These are phyloP conservation scores for Cercospora zeina DNA, from an alignment of 2,329 filamentous ascomycete genomes.

Conservation along the genomic window DNA sequence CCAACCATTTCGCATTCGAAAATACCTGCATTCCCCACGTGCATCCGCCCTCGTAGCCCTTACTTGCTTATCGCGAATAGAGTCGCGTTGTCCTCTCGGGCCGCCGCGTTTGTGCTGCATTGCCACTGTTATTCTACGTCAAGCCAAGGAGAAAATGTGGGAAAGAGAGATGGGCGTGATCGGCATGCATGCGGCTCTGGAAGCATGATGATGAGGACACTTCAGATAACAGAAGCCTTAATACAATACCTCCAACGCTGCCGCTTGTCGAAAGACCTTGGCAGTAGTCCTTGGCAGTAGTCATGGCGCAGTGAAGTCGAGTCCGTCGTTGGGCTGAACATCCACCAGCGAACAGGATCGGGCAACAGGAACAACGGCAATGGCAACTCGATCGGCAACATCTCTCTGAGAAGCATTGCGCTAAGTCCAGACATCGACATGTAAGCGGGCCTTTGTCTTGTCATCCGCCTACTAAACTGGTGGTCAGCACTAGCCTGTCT, in stretches of 20 bases:
- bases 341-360: background rate
- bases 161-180: constrained; percentile 6
- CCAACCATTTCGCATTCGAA: background rate
- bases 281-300: too few relatives aligned
- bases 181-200: background rate
- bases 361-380: constrained; percentile 16
- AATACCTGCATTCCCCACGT: constrained; percentile 1
- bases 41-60: background rate
- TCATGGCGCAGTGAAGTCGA: too few relatives aligned
- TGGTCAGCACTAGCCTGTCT: constrained; percentile 10
- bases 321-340: too few relatives aligned
- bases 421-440: constrained; percentile 15
- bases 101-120: background rate
- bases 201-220: too few relatives aligned
- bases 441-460: background rate
- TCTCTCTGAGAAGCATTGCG: background rate
- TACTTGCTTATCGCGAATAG: background rate
- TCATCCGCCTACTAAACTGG: background rate
- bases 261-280: too few relatives aligned
- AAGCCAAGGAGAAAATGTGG: background rate
- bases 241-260: too few relatives aligned
- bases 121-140: background rate
- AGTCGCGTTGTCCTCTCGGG: background rate
- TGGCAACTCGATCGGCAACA: constrained; percentile 12
- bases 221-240: too few relatives aligned